Percentiles rank a stretch among this genome's conserved stretches.
phyloP scores from a whole-genome alignment of 192 early-diverging fungal genomes.

The Spizellomyces sp. region DNA sequence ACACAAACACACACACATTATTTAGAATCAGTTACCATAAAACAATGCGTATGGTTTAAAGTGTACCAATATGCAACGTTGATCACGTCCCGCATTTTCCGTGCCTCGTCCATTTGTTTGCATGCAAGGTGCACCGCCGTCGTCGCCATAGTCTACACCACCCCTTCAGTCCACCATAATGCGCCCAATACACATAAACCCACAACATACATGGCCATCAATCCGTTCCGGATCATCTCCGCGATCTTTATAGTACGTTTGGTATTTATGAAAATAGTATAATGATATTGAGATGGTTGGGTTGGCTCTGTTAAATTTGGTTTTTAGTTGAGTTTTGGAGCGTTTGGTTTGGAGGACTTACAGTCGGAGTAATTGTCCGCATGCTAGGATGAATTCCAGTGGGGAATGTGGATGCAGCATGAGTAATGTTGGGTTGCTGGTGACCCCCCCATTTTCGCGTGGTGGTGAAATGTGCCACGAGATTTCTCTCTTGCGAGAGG shows the following conservation, averaged over 20 bases:
- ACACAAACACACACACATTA: background rate
- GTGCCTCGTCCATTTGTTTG: background rate
- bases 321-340: background rate
- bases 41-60: background rate
- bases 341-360: background rate
- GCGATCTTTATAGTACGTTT: background rate
- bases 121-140: background rate
- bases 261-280: constrained; percentile 2
- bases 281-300: background rate
- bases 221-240: background rate
- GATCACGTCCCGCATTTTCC: constrained; percentile 7
- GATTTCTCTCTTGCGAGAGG: too few species aligned
- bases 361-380: background rate
- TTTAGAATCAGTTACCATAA: background rate
- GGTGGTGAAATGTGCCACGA: too few species aligned
- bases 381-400: constrained; percentile 9
- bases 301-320: background rate
- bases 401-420: too few species aligned
- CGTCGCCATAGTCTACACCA: background rate
- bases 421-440: too few species aligned
- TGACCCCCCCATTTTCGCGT: too few species aligned
- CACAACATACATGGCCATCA: background rate
- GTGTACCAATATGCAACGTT: constrained; percentile 9
- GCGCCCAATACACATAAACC: background rate
- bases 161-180: background rate